Evolutionary conservation across 306 rosid species (phyloP).

Genomic region (Malus sieversii): DNA sequence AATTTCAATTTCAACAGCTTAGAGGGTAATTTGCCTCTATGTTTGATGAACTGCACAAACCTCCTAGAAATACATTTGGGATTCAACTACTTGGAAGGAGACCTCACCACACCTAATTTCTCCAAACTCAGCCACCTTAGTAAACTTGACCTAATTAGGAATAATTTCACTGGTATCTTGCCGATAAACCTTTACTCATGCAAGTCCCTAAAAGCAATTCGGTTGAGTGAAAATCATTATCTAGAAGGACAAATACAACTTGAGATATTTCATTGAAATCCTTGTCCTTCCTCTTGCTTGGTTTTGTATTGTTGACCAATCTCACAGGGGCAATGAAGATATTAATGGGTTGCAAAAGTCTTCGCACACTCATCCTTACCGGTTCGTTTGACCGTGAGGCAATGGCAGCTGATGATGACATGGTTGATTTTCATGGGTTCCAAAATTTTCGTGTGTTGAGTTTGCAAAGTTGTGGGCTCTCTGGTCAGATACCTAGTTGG

Average conservation of each 20-base stretch:
- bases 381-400: not conserved
- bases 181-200: no score
- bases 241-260: not conserved
- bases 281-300: not conserved
- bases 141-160: no score
- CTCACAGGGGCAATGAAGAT: not conserved
- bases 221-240: no score
- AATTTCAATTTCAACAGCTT: no score
- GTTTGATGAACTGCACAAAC: no score
- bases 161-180: no score
- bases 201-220: no score
- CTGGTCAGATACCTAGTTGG: not conserved
- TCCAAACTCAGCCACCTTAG: no score
- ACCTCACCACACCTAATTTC: no score
- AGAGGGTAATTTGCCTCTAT: no score
- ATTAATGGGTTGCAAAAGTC: not conserved
- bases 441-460: not conserved
- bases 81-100: no score
- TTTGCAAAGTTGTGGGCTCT: not conserved
- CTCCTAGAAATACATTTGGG: no score
- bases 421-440: not conserved
- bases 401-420: not conserved
- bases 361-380: not conserved
- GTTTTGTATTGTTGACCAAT: not conserved
- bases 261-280: not conserved